phyloP scores from a whole-genome alignment of 805 yeast genomes.

The Schwanniomyces polymorphus region DNA sequence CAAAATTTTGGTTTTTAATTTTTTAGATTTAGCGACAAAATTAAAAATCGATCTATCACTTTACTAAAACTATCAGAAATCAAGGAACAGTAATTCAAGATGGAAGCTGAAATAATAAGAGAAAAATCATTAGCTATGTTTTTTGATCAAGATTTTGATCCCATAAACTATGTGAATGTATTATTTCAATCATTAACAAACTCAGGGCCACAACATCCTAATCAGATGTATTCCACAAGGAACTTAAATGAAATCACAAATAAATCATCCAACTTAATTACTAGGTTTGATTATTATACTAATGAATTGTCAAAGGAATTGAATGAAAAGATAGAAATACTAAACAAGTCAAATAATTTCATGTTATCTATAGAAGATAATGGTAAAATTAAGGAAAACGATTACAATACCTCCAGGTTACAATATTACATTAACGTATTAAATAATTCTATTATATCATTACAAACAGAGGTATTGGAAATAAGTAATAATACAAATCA shows the following conservation, averaged over 20 bases:
- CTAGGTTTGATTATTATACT: conserved; percentile 63
- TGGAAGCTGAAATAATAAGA: background rate
- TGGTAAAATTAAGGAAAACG: conserved; percentile 16
- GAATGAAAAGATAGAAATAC: conserved; percentile 46
- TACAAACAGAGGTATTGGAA: conserved; percentile 46
- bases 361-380: conserved; percentile 7
- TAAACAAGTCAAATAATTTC: conserved; percentile 39
- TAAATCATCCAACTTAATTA: conserved; percentile 50
- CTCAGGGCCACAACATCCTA: conserved; percentile 8
- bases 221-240: conserved; percentile 16
- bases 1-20: background rate
- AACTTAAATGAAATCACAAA: conserved; percentile 44
- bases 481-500: conserved; percentile 15
- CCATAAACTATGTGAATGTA: conserved; percentile 66
- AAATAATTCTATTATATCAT: conserved; percentile 55
- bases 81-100: background rate
- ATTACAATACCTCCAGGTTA: conserved; percentile 50
- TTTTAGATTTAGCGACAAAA: background rate
- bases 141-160: conserved; percentile 64
- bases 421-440: conserved; percentile 67
- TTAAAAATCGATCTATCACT: background rate
- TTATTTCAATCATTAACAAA: conserved; percentile 43
- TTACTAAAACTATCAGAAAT: no score
- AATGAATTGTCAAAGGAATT: conserved; percentile 52
- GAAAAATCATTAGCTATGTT: conserved; percentile 60